phyloP scores from a whole-genome alignment of 768 basidiomycete genomes.

The Glaciozyma martinii region DNA sequence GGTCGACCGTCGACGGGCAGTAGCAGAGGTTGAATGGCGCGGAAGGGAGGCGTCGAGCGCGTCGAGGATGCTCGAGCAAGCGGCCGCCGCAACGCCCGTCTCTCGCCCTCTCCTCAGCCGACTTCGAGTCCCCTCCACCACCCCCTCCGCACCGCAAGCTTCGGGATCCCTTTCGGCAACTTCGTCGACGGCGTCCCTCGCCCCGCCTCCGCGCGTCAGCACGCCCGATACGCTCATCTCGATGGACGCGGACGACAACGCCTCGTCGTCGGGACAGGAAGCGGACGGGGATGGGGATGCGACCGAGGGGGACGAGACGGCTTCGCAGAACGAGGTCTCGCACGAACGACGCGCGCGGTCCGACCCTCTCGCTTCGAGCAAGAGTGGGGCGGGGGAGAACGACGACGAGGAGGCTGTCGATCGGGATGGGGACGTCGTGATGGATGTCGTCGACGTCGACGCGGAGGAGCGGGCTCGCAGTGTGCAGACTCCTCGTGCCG shows the following conservation, averaged over 20 bases:
- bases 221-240: conserved; percentile 25
- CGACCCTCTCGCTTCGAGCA: conserved; percentile 6
- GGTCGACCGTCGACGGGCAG: conserved; percentile 40
- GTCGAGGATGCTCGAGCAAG: background rate
- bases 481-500: background rate
- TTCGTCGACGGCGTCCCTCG: background rate
- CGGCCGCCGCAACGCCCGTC: too few relatives aligned
- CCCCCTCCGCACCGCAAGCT: conserved; percentile 2
- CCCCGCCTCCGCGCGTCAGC: conserved; percentile 7
- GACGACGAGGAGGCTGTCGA: conserved; percentile 25
- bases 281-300: conserved; percentile 33
- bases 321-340: conserved; percentile 14
- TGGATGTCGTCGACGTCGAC: conserved; percentile 23
- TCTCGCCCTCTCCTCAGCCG: background rate
- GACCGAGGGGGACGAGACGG: background rate
- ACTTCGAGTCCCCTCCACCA: background rate
- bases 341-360: conserved; percentile 8
- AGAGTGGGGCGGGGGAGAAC: conserved; percentile 28
- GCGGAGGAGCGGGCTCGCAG: background rate
- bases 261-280: conserved; percentile 65
- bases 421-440: conserved; percentile 37
- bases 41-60: background rate
- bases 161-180: background rate
- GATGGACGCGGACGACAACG: conserved; percentile 36
- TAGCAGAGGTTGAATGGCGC: background rate